phyloP scores from a whole-genome alignment of 148 eudicot species.

The Chenopodium suecicum region DNA sequence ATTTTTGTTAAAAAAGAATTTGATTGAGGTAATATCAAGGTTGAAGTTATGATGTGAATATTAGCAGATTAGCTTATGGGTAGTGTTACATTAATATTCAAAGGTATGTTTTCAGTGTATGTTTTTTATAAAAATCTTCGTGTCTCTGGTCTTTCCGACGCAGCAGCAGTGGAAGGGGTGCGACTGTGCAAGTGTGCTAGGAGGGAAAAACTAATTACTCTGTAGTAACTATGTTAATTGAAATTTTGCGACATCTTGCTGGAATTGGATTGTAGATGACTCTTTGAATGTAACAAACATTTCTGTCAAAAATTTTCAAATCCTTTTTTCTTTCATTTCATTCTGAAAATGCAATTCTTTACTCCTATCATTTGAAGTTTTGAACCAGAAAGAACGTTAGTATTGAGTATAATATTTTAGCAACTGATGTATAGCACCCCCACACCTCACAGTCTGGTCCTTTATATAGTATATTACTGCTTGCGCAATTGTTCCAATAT shows the following conservation, averaged over 20 bases:
- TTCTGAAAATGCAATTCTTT: neutral
- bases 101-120: too few relatives aligned
- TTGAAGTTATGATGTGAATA: neutral
- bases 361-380: neutral
- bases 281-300: neutral
- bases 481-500: neutral
- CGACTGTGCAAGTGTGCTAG: neutral
- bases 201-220: neutral
- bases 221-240: neutral
- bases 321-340: neutral
- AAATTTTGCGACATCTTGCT: neutral
- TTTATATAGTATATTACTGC: neutral
- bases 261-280: conserved; percentile 1
- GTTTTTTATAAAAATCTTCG: too few relatives aligned
- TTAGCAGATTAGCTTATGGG: too few relatives aligned
- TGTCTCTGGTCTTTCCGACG: neutral
- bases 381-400: neutral
- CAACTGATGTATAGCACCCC: neutral
- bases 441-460: neutral
- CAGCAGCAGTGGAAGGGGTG: neutral
- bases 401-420: neutral
- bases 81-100: too few relatives aligned
- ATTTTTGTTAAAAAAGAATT: too few relatives aligned
- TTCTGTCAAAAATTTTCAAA: conserved; percentile 10
- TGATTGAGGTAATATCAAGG: neutral